phyloP scores from a whole-genome alignment of 495 filamentous ascomycete species.

The Podospora pseudocomata region DNA sequence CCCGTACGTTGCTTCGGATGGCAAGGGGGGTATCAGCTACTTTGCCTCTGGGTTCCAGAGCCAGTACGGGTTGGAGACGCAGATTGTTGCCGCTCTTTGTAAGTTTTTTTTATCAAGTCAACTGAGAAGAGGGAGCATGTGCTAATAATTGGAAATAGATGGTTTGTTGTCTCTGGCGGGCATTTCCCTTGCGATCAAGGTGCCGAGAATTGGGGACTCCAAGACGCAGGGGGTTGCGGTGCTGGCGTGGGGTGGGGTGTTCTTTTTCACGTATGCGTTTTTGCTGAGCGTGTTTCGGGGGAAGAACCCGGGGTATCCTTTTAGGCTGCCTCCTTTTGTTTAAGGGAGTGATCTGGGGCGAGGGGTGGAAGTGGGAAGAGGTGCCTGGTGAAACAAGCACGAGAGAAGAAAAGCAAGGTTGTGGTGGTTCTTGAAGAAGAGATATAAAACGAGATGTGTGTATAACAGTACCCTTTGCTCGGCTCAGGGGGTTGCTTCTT shows the following conservation, averaged over 20 bases:
- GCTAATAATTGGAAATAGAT: conserved; percentile 53
- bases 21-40: conserved; percentile 80
- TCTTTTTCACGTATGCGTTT: conserved; percentile 87
- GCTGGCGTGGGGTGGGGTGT: conserved; percentile 72
- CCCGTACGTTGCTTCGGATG: conserved; percentile 89
- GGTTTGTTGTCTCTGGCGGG: conserved; percentile 88
- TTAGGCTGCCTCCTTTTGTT: conserved; percentile 85
- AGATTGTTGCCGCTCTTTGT: conserved; percentile 95
- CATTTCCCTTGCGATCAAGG: conserved; percentile 85
- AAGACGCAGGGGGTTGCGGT: conserved; percentile 77
- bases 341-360: conserved; percentile 18
- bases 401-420: background rate
- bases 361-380: background rate
- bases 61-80: conserved; percentile 93
- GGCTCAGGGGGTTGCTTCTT: background rate
- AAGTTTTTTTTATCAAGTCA: conserved; percentile 42
- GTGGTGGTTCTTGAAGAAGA: background rate
- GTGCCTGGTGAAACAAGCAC: background rate
- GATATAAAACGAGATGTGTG: background rate
- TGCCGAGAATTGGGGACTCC: conserved; percentile 77
- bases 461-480: background rate
- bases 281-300: conserved; percentile 87
- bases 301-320: conserved; percentile 95
- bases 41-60: conserved; percentile 93
- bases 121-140: background rate